phyloP scores from a whole-genome alignment of 805 yeast genomes.

The Cyberlindnera sargentensis region DNA sequence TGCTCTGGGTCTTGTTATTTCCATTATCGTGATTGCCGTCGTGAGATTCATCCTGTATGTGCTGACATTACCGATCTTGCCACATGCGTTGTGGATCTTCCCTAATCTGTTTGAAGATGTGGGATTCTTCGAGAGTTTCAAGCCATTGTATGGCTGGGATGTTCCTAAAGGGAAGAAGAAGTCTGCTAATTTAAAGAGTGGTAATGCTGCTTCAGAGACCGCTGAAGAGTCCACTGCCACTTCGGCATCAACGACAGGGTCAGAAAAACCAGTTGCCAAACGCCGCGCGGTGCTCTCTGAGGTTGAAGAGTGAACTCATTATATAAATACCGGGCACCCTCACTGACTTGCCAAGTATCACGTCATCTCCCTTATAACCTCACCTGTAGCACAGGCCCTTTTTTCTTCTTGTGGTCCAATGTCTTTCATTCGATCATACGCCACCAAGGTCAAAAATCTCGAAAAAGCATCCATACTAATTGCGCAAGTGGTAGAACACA shows the following conservation, averaged over 20 bases:
- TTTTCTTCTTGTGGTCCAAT: no score
- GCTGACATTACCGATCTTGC: conserved; percentile 47
- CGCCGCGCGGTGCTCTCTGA: conserved; percentile 27
- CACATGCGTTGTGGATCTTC: conserved; percentile 89
- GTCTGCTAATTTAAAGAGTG: conserved; percentile 7
- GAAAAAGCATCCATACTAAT: no score
- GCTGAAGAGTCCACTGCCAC: conserved; percentile 4
- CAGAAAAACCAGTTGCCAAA: conserved; percentile 3
- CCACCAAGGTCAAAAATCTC: no score
- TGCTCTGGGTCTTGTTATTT: conserved; percentile 62
- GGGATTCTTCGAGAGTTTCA: conserved; percentile 87
- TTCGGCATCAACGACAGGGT: conserved; percentile 1
- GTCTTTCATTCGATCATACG: no score
- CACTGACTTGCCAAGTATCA: no score
- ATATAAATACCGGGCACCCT: no score
- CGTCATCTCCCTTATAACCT: no score
- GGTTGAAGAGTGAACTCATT: conserved; percentile 5
- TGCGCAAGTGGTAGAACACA: no score
- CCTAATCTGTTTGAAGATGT: conserved; percentile 95
- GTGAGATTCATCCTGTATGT: conserved; percentile 66
- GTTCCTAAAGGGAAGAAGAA: conserved; percentile 25
- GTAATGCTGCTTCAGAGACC: conserved; percentile 2
- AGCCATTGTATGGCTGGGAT: conserved; percentile 62
- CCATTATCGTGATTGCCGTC: conserved; percentile 72
- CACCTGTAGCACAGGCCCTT: not conserved